Evolutionary conservation across 352 stramenopile genomes (phyloP), one percentile per base, ranked within the genome.

Genomic region (Peronosclerospora sorghi): DNA sequence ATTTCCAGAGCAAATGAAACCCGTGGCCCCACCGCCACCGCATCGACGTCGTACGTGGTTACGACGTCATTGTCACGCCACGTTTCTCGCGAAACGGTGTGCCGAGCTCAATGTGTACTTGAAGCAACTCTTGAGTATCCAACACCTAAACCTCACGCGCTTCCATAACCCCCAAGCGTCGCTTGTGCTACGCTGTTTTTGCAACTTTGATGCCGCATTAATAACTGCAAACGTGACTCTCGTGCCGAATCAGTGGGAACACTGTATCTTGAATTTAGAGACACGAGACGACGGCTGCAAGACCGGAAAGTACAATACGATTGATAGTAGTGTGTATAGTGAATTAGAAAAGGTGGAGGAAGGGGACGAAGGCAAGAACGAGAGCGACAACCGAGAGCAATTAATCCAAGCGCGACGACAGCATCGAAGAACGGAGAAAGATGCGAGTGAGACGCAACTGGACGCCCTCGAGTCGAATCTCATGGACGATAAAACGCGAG

Each of bases 201-300:
- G 73, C 48, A 83, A 92, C 56, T 89, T 87, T 53, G 76, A 92
- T 38, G 69, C 62, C 0, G 76, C 70, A 3, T 76, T 92, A 18
- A 51, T 49, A 1, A 57, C 48, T 10, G 54, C 72, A 1, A 32
- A 68, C 13, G 56, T 73, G 19, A 52, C 48, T 18, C 42, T 70
- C 8, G 45, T 65, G 13, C 44, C 41, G 8, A 70, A 75, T 30
- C 65, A 77, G 41, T 47, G 62, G 8, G 61, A 82, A 35, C 48
- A 45, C 29, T 83, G 70, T 20, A 67, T 73, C 17, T 51, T 87
- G 35, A 74, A 56, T 47, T 58, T 87, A 15, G 70, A 87, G 39
- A 51, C 52, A 45, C 40, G 62, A 29, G 42, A 54, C 23, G 13
- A 54, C 21, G 48, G 58, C 5, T 41, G 62, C 13, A 39, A 18